Evolutionary conservation across 768 basidiomycete species (phyloP), one percentile per base, ranked within the genome.

Genomic region (Cubamyces lactineus): DNA sequence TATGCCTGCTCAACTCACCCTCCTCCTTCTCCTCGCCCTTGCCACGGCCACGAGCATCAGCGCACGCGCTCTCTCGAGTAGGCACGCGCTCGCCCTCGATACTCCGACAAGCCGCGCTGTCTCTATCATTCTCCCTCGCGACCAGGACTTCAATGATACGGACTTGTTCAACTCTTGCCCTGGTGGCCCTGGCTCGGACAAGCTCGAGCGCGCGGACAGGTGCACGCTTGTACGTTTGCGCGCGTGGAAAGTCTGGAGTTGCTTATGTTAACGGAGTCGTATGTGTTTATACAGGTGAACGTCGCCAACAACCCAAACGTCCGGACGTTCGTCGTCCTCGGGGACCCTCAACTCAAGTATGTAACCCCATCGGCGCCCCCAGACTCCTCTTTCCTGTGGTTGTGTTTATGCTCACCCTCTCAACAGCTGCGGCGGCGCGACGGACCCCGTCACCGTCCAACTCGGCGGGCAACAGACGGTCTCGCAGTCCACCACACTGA

Each of bases 131-230:
- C 19, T 46, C 45, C 19, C 21, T 23, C 45, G 45, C 21, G 19
- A 46, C 12, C 45, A 46, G 23, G 42, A 51, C 17, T 51, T 51
- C 30, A 38, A 39, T 23, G 57, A 58, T 50, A 26, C 52, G 39
- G 62, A 63, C 52, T 47, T 63, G 3, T 34, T 63, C 46, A 57
- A 53, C 34, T 63, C 62, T 9, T 63, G 62, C 52, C 62, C 62
- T 19, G 62, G 62, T 9, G 62, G 62, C 45, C 62, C 62, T 40
- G 62, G 62, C 15, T 63, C 62, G 1, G 17, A 45, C 15, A 54
- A 58, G 15, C 30, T 63, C 26, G 30, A 53, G 28, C 34, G 42
- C n/a, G 62, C 62, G 0, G 62, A 63, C 40, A 43, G 39, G 16
- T 63, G 62, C 62, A 63, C 62, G 8, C 46, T 63, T 8, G 56